phyloP scores from a whole-genome alignment of 768 basidiomycete species.

The Lentinus tigrinus region DNA sequence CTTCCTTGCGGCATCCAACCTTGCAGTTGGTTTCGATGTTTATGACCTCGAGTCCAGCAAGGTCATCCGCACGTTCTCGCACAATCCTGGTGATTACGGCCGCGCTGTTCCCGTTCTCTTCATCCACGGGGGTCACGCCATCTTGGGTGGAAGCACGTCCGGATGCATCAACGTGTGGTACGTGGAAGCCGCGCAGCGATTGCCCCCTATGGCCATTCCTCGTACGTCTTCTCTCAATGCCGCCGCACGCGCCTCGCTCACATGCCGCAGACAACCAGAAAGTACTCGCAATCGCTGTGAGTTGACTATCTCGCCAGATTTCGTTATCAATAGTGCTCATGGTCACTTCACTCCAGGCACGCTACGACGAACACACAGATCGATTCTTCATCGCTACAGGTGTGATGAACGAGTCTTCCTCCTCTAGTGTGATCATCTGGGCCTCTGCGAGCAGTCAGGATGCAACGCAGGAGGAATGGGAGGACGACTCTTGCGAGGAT shows the following conservation, averaged over 20 bases:
- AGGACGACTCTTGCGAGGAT: too few relatives aligned
- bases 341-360: not conserved
- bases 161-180: not conserved
- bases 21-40: not conserved
- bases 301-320: not conserved
- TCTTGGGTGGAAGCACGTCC: not conserved
- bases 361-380: not conserved
- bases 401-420: not conserved
- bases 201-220: not conserved
- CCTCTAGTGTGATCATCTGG: not conserved
- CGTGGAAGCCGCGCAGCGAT: not conserved
- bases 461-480: too few relatives aligned
- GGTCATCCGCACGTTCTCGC: not conserved
- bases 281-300: not conserved
- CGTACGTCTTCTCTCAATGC: not conserved
- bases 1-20: not conserved
- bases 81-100: not conserved
- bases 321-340: too few relatives aligned
- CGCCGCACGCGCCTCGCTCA: not conserved
- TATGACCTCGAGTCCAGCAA: not conserved
- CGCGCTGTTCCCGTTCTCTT: not conserved
- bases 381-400: slow-evolving; percentile 1
- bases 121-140: slow-evolving; percentile 1
- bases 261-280: not conserved
- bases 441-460: not conserved